A percentile compares a stretch with the other conserved stretches of the same genome.
Conservation (phyloP, 208 protist genomes). For the Wallacemonas collosoma region DNA sequence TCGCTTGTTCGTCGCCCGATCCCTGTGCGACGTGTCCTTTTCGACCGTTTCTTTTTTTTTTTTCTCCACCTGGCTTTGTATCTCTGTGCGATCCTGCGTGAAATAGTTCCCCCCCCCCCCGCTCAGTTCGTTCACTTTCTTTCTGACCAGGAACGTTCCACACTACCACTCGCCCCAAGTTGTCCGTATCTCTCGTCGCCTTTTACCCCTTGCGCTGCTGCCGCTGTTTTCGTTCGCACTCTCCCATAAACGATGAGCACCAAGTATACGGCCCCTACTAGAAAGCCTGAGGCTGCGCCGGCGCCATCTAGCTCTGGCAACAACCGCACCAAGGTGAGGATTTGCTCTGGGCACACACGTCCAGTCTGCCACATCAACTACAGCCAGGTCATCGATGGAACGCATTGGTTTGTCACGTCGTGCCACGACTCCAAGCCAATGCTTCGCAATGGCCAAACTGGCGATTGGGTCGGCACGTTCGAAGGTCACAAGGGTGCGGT, state of each 20-base stretch:
- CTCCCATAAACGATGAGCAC: slow-evolving; percentile 34
- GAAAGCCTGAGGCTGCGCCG: slow-evolving; percentile 29
- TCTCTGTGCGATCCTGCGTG: too few relatives aligned
- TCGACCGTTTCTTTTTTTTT: too few relatives aligned
- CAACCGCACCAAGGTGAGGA: slow-evolving; percentile 83
- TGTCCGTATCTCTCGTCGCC: not conserved
- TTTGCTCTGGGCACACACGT: slow-evolving; percentile 90
- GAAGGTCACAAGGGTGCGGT: slow-evolving; percentile 96
- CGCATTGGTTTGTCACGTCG: slow-evolving; percentile 91
- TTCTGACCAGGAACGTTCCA: not conserved
- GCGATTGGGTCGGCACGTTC: slow-evolving; percentile 96
- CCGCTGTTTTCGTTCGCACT: not conserved
- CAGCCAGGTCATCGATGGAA: slow-evolving; percentile 88
- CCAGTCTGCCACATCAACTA: slow-evolving; percentile 93
- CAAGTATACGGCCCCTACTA: slow-evolving; percentile 73
- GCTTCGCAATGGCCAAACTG: slow-evolving; percentile 94
- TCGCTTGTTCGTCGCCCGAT: too few relatives aligned
- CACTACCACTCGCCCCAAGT: not conserved
- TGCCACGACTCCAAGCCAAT: slow-evolving; percentile 94
- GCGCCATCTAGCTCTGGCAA: slow-evolving; percentile 19
- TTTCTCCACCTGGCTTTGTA: too few relatives aligned
- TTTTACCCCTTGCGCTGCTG: not conserved
- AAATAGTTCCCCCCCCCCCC: too few relatives aligned
- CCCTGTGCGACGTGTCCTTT: too few relatives aligned
- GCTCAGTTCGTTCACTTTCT: not conserved